Evolutionary conservation across 177 flowering plant genomes (phyloP), one percentile per base, ranked within the genome.

Genomic region (Tripterygium wilfordii): DNA sequence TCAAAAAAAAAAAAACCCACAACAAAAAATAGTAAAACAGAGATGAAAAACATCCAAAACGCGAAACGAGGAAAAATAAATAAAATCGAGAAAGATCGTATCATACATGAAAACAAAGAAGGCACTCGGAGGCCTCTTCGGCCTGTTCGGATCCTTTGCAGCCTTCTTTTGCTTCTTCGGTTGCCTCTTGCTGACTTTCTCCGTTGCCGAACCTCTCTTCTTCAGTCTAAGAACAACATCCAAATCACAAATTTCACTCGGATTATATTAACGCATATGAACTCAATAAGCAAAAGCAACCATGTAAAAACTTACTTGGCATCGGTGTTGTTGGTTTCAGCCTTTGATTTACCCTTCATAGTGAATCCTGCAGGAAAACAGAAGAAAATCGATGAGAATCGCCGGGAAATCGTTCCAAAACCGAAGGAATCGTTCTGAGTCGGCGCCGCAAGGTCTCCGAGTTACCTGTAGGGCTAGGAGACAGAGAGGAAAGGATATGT

Each of bases 111-210:
- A 83, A 35, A 81, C 81, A 51, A 81, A 81, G 70, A 83, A 83
- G 23, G 91, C 87, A 60, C 87, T 78, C 0, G 85, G 53, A 49
- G 91, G 82, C 75, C 89, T 70, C 62, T 82, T 82, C 0, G 89
- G 85, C 78, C 68, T 80, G 76, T 80, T 78, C 6, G 89, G 83
- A 57, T 83, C 86, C 68, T 82, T 79, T 5, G 45, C 72, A 0
- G 72, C 54, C 63, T 76, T 76, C 9, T 57, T 17, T 23, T 45
- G 16, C 42, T 28, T 46, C 47, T 50, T 63, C 2, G n/a, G n/a
- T n/a, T n/a, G n/a, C n/a, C 24, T 42, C 8, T 25, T 25, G 8
- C 29, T 1, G 9, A 26, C 44, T 38, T 38, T 38, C 10, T 2
- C 42, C 2, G 63, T 55, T 41, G 56, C 51, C 6, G 60, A 55